Conservation (phyloP, 2,329 filamentous ascomycete species). For the Decorospora gaudefroyi region DNA sequence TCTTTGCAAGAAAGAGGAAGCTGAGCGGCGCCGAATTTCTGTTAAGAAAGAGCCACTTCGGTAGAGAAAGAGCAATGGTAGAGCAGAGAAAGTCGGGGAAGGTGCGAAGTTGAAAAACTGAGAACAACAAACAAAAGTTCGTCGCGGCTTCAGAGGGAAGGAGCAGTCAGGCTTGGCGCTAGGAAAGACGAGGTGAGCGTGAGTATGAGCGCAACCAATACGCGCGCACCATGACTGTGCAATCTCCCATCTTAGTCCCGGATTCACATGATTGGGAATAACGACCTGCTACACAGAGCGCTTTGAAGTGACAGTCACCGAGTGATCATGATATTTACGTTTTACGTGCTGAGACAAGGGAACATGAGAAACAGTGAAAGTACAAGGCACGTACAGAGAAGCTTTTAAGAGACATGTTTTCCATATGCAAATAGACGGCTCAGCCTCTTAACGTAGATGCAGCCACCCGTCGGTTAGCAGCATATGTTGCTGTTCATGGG, state of each 20-base stretch:
- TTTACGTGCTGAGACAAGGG: background rate
- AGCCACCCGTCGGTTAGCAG: slow-evolving; percentile 23
- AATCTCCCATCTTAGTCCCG: no score
- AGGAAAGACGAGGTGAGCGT: slow-evolving; percentile 18
- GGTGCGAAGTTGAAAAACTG: background rate
- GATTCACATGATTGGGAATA: no score
- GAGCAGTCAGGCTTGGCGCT: slow-evolving; percentile 5
- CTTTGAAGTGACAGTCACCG: background rate
- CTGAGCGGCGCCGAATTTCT: slow-evolving; percentile 8
- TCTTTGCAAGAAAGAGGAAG: slow-evolving; percentile 5
- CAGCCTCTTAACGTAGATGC: slow-evolving; percentile 11
- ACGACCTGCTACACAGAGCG: no score
- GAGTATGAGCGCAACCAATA: slow-evolving; percentile 2
- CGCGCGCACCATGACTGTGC: no score
- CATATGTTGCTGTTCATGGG: background rate
- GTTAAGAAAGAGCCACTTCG: slow-evolving; percentile 6
- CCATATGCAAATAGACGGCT: slow-evolving; percentile 9
- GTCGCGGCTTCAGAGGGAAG: slow-evolving; percentile 10
- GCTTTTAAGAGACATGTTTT: slow-evolving; percentile 11
- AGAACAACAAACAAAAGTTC: slow-evolving; percentile 5
- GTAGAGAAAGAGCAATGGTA: slow-evolving; percentile 3
- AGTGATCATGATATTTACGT: no score
- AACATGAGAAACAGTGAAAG: background rate
- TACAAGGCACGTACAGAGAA: background rate
- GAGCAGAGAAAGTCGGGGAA: background rate